phyloP scores from a whole-genome alignment of 1,284 basidiomycete species.

The Trametes sp. region DNA sequence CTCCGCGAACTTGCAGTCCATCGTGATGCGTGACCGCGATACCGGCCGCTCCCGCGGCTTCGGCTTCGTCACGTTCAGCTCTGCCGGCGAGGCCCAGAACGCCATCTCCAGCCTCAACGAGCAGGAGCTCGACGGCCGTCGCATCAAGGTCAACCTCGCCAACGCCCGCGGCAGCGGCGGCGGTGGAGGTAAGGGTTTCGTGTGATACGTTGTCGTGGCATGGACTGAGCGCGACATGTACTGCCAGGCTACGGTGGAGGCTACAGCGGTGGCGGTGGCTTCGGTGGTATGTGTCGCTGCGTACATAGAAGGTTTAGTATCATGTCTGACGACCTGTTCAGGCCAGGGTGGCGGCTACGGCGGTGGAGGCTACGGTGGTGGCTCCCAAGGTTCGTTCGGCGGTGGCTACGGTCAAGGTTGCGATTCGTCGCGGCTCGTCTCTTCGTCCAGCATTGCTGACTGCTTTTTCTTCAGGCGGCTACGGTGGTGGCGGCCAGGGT shows the following conservation, averaged over 20 bases:
- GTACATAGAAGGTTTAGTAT: background rate
- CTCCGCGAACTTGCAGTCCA: conserved; percentile 62
- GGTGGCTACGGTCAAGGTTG: conserved; percentile 24
- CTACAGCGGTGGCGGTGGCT: conserved; percentile 41
- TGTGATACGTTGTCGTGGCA: background rate
- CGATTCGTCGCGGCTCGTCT: conserved; percentile 23
- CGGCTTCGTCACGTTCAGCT: conserved; percentile 89
- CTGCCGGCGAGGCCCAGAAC: conserved; percentile 71
- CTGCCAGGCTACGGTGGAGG: conserved; percentile 43
- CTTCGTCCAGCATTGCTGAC: conserved; percentile 32
- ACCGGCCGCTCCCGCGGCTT: conserved; percentile 97
- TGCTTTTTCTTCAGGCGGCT: conserved; percentile 30
- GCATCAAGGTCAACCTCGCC: conserved; percentile 94
- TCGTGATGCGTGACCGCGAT: conserved; percentile 98
- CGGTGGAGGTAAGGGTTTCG: conserved; percentile 32
- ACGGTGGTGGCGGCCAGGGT: conserved; percentile 41
- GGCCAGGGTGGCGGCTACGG: conserved; percentile 39
- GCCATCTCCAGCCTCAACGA: conserved; percentile 89
- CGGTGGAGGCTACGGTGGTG: conserved; percentile 35
- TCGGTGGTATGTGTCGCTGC: conserved; percentile 16
- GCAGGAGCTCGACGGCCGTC: conserved; percentile 92
- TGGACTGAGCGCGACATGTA: conserved; percentile 9
- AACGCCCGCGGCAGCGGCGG: conserved; percentile 77
- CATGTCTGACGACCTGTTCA: background rate
- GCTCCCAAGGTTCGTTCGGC: conserved; percentile 32